Conservation (phyloP, 148 eudicot species). For the Dianthus caryophyllus region DNA sequence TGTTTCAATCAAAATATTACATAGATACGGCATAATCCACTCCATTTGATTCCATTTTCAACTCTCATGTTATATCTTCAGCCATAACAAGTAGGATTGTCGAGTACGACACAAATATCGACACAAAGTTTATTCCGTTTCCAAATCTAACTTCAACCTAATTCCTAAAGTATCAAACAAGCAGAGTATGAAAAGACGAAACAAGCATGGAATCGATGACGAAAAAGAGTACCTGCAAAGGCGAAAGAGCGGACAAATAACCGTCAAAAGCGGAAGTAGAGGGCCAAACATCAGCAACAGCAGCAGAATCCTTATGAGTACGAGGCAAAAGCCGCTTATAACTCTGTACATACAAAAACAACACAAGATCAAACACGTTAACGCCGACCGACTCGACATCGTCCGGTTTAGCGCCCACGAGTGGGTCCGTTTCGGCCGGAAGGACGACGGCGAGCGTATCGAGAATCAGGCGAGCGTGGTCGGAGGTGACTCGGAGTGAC, state of each 20-base stretch:
- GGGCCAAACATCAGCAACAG: constrained; percentile 97
- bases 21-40: neutral
- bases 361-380: constrained; percentile 64
- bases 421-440: constrained; percentile 52
- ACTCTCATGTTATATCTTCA: neutral
- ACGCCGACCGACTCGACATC: constrained; percentile 43
- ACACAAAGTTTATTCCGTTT: neutral
- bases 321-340: constrained; percentile 84
- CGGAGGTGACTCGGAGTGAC: constrained; percentile 49
- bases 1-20: neutral
- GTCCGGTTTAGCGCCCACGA: constrained; percentile 42
- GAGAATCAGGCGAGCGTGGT: constrained; percentile 58
- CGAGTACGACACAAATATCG: too few species aligned
- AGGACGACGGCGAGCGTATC: constrained; percentile 58
- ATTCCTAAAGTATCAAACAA: too few species aligned
- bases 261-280: constrained; percentile 93
- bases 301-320: constrained; percentile 77
- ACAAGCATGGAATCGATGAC: too few species aligned
- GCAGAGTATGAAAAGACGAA: too few species aligned
- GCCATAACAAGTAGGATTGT: too few species aligned
- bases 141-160: neutral
- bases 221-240: constrained; percentile 57
- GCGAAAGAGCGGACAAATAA: constrained; percentile 82
- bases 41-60: neutral
- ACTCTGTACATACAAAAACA: constrained; percentile 77